Conservation (phyloP, 2,329 filamentous ascomycete species). For the Cladosporium sp. region DNA sequence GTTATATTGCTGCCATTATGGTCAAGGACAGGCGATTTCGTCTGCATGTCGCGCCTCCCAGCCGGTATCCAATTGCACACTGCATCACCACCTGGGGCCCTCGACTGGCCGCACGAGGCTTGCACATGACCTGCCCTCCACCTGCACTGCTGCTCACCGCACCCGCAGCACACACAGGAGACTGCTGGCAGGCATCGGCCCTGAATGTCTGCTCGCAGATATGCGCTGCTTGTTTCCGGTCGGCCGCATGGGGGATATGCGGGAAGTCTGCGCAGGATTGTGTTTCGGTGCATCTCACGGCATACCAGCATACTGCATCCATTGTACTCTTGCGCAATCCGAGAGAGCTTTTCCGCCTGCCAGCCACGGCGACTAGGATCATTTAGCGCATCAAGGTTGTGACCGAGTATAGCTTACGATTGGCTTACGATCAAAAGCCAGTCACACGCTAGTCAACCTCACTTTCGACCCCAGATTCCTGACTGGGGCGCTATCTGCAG, state of each 20-base stretch:
- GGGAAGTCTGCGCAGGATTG: background rate
- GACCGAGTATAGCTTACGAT: background rate
- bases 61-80: slow-evolving; percentile 5
- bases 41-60: background rate
- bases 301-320: background rate
- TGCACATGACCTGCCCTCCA: slow-evolving; percentile 1
- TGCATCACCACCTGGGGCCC: background rate
- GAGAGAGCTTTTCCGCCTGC: background rate
- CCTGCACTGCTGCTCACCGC: slow-evolving; percentile 1
- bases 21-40: background rate
- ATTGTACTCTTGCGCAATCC: background rate
- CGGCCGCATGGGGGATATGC: background rate
- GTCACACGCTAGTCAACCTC: slow-evolving; percentile 7
- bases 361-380: slow-evolving; percentile 9
- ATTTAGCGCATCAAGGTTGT: slow-evolving; percentile 10
- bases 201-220: background rate
- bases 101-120: slow-evolving; percentile 9
- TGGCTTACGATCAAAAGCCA: background rate
- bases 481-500: slow-evolving; percentile 4
- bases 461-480: slow-evolving; percentile 11
- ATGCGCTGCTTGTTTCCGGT: background rate
- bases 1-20: background rate
- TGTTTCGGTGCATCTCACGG: slow-evolving; percentile 5
- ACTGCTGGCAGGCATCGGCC: background rate
- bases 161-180: background rate